A percentile compares a stretch with the other conserved stretches of the same genome.
phyloP scores from a whole-genome alignment of 1,284 basidiomycete species.

The Microstroma glucosiphilum region DNA sequence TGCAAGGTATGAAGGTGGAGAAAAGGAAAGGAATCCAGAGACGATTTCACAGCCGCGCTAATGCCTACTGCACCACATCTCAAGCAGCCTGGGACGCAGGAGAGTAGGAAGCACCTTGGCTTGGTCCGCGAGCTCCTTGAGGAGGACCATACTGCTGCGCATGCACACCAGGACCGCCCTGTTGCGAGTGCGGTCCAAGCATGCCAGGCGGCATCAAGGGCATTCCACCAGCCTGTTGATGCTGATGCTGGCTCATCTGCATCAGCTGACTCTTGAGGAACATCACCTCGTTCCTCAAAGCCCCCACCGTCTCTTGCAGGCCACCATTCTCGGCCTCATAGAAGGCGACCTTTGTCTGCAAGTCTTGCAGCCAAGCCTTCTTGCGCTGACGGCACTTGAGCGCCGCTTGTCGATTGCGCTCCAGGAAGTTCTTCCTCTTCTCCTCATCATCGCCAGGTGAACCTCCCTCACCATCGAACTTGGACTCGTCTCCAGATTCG shows the following conservation, averaged over 20 bases:
- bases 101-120: no score
- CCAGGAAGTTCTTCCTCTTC: conserved; percentile 47
- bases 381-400: conserved; percentile 97
- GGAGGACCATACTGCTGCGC: no score
- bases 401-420: conserved; percentile 61
- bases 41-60: no score
- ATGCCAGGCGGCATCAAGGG: no score
- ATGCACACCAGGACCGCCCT: no score
- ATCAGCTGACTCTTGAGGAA: conserved; percentile 44
- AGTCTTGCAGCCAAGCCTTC: conserved; percentile 88
- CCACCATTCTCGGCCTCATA: conserved; percentile 87
- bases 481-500: conserved; percentile 6
- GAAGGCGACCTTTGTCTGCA: conserved; percentile 89
- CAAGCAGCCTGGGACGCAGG: no score
- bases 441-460: conserved; percentile 48
- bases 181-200: no score
- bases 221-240: no score
- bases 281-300: conserved; percentile 56
- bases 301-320: conserved; percentile 59
- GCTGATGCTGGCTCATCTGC: conserved; percentile 22
- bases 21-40: no score
- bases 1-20: no score
- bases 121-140: no score
- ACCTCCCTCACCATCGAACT: conserved; percentile 21
- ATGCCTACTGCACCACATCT: no score